Base-by-base conservation (phyloP, 345 rosid species). In the Turritis glabra region DNA sequence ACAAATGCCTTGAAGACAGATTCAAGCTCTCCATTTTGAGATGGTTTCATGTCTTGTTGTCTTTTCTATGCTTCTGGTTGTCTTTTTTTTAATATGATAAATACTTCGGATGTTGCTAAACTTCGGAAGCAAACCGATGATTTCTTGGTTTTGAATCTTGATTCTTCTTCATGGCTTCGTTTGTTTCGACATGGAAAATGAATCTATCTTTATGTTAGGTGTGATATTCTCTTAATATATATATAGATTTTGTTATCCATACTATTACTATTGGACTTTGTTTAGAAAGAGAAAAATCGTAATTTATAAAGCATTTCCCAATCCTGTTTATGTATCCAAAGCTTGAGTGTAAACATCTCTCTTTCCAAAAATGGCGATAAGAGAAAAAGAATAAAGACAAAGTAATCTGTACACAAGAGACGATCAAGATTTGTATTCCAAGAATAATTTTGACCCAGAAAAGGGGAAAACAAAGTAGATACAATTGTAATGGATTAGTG, bases 401-500 rank as follows among this genome's bases (percentile, higher is more conserved):
- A n/a, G 21, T n/a, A n/a, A 8, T 47, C 52, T 3, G 38, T 7
- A 35, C 18, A 25, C 21, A 37, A 47, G 2, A n/a, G 5, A 54
- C 15, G 56, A 63, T 8, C 22, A 40, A 52, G 44, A 6, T 29
- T 44, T 43, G 38, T 40, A 41, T 76, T 76, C 75, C 75, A 76
- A 43, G 35, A 76, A 76, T 57, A 38, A 6, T 12, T 67, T 51
- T 60, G 57, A 51, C 73, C 51, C 59, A 58, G 3, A 13, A 26
- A 29, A 32, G 22, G 69, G 69, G 43, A 60, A 27, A 60, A 75
- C 30, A 59, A 68, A 23, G 41, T 22, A 46, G 63, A 40, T 60
- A 61, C 70, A 53, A 17, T 44, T 53, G 74, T 67, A 74, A 60
- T 11, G 75, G 44, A 52, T 75, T 59, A 67, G 69, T 53, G 75